Conservation (phyloP, 345 rosid genomes). For the Linum tenue region DNA sequence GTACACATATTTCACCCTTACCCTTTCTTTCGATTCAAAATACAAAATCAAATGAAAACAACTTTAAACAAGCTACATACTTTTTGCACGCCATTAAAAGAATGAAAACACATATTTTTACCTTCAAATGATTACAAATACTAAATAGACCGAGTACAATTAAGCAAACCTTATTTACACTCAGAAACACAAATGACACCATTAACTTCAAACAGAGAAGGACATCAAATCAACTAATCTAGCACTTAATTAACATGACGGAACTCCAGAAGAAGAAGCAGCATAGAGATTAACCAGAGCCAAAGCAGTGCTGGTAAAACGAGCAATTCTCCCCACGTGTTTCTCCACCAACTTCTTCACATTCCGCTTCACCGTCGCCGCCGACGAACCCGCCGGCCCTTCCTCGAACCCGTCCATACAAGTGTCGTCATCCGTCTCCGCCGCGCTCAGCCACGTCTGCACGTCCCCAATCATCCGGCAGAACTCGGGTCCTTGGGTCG, state of each 20-base stretch:
- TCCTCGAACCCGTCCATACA: constrained; percentile 38
- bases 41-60: too few relatives aligned
- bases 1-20: too few relatives aligned
- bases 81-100: too few relatives aligned
- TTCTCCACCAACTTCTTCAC: constrained; percentile 28
- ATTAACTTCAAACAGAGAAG: too few relatives aligned
- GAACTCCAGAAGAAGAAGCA: constrained; percentile 12
- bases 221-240: too few relatives aligned
- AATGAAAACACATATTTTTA: too few relatives aligned
- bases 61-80: too few relatives aligned
- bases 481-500: constrained; percentile 3
- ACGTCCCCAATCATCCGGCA: constrained; percentile 22
- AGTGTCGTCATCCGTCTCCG: constrained; percentile 42
- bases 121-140: too few relatives aligned
- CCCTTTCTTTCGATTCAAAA: too few relatives aligned
- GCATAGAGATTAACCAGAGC: constrained; percentile 42
- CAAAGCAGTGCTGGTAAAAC: constrained; percentile 50
- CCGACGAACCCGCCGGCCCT: background rate
- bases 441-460: constrained; percentile 55
- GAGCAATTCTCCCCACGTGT: constrained; percentile 30
- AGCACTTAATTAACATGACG: background rate
- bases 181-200: too few relatives aligned
- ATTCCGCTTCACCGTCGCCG: background rate
- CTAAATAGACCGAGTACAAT: too few relatives aligned
- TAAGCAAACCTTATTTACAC: too few relatives aligned